These are phyloP conservation scores for Gnaphalium uliginosum DNA, from an alignment of 129 eudicot species.

Conservation along the genomic window DNA sequence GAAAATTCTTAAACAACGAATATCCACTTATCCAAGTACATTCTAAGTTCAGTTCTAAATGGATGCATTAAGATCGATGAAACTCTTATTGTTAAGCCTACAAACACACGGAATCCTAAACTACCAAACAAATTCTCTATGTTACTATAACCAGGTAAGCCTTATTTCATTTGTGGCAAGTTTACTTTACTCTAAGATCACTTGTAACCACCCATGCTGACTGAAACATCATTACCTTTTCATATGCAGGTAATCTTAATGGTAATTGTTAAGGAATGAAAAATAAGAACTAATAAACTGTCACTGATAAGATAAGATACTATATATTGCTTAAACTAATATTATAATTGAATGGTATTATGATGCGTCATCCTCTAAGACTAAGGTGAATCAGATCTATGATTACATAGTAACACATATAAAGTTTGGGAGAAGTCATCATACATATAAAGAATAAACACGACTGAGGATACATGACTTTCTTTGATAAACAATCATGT, in stretches of 20 bases:
- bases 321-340: neutral
- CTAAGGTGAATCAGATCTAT: neutral
- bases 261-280: neutral
- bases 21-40: too few relatives aligned
- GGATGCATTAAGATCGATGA: too few relatives aligned
- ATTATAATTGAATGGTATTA: neutral
- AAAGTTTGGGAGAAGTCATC: neutral
- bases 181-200: neutral
- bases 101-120: too few relatives aligned
- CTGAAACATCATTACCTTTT: neutral
- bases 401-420: neutral
- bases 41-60: too few relatives aligned
- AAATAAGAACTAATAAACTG: neutral
- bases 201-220: neutral
- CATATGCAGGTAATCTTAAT: neutral
- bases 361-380: neutral
- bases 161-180: too few relatives aligned
- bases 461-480: neutral
- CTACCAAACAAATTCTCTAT: too few relatives aligned
- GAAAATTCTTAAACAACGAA: too few relatives aligned
- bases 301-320: neutral
- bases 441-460: neutral
- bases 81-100: too few relatives aligned
- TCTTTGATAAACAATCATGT: neutral
- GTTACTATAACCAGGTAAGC: too few relatives aligned